phyloP scores from a whole-genome alignment of 169 alveolate species.

The Miamiensis avidus region DNA sequence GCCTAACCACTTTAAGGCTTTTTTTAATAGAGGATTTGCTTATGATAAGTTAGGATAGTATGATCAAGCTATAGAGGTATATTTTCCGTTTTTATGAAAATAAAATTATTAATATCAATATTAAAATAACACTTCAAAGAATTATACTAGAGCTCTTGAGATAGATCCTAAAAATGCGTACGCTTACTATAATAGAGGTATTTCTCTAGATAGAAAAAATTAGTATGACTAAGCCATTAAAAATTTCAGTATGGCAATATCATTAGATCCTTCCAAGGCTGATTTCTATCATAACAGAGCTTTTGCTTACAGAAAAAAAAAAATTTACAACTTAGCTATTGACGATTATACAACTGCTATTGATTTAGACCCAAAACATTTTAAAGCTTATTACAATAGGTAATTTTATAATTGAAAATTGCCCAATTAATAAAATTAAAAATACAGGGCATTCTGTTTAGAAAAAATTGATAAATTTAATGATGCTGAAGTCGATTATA shows the following conservation, averaged over 20 bases:
- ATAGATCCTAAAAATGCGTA: conserved; percentile 85
- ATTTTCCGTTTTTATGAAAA: too few species aligned
- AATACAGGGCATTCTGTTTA: conserved; percentile 82
- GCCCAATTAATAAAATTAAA: too few species aligned
- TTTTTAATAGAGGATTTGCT: conserved; percentile 88
- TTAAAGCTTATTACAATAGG: conserved; percentile 83
- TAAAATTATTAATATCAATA: not conserved
- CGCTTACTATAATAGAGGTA: conserved; percentile 87
- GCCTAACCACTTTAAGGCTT: conserved; percentile 83
- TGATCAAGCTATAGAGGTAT: conserved; percentile 69
- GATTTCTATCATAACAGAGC: conserved; percentile 88
- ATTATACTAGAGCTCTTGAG: conserved; percentile 82
- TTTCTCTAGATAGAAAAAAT: conserved; percentile 79
- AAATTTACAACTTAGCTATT: conserved; percentile 72
- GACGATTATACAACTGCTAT: conserved; percentile 81
- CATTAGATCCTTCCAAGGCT: conserved; percentile 77
- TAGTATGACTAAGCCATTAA: conserved; percentile 78
- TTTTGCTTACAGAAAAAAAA: conserved; percentile 82
- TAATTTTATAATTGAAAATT: not conserved
- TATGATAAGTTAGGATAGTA: conserved; percentile 82
- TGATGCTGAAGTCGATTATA: conserved; percentile 83
- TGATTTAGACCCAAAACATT: conserved; percentile 73
- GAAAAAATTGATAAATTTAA: conserved; percentile 78
- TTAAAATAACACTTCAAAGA: conserved; percentile 9
- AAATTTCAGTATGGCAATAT: conserved; percentile 81